Evolutionary conservation across 345 rosid genomes (phyloP).

Genomic region (Arabidopsis arenosa): DNA sequence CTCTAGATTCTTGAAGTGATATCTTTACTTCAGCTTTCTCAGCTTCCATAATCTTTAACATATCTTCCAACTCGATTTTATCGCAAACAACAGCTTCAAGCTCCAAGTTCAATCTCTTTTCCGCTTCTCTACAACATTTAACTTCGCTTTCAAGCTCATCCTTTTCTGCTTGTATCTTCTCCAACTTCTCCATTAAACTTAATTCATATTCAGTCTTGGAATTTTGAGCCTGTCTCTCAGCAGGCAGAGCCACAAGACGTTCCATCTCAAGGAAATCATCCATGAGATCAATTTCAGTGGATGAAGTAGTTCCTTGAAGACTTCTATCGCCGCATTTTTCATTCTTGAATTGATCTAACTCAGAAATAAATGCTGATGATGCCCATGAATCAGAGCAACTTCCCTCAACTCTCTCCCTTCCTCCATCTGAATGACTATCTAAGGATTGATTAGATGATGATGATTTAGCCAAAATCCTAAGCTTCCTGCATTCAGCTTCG

Average conservation of each 20-base stretch:
- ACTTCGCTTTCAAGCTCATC: constrained; percentile 46
- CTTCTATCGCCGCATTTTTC: constrained; percentile 37
- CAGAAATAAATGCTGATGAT: constrained; percentile 53
- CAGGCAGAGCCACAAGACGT: constrained; percentile 73
- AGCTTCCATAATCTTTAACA: constrained; percentile 9
- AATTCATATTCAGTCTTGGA: neutral
- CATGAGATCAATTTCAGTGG: constrained; percentile 74
- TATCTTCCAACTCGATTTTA: neutral
- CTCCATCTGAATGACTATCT: constrained; percentile 72
- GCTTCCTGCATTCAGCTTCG: constrained; percentile 74
- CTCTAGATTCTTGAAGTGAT: constrained; percentile 53
- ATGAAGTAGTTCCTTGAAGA: constrained; percentile 46
- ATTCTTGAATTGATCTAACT: constrained; percentile 10
- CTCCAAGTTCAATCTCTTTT: neutral
- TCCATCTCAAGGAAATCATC: constrained; percentile 99
- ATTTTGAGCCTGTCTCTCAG: constrained; percentile 48
- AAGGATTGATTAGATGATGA: constrained; percentile 48
- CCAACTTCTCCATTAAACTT: constrained; percentile 39
- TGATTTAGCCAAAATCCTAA: neutral
- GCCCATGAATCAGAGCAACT: constrained; percentile 57
- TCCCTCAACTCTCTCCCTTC: constrained; percentile 57
- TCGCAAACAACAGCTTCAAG: constrained; percentile 19
- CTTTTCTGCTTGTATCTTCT: constrained; percentile 46
- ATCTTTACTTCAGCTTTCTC: constrained; percentile 63
- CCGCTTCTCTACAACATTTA: constrained; percentile 43